Conservation (phyloP, 2,329 filamentous ascomycete genomes). For the Diaporthe vaccinii region DNA sequence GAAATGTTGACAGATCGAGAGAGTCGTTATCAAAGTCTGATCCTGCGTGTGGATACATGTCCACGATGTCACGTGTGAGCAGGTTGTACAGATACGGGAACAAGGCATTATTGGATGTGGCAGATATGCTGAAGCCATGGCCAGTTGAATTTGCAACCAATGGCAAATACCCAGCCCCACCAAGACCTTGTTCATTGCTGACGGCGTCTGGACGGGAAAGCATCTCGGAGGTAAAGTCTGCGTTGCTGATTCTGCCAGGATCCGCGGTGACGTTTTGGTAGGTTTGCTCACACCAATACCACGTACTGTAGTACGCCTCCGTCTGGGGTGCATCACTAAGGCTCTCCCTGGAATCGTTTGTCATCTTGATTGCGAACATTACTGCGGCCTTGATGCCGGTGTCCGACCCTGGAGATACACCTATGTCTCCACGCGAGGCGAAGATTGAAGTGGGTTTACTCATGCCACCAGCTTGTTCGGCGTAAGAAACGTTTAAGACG, state of each 20-base stretch:
- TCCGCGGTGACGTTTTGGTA: conserved; percentile 36
- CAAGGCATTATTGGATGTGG: not conserved
- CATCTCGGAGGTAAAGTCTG: not conserved
- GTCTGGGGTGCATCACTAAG: not conserved
- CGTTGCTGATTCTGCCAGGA: not conserved
- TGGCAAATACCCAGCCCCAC: not conserved
- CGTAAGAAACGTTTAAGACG: not conserved
- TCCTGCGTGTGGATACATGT: conserved; percentile 5
- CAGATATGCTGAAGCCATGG: not conserved
- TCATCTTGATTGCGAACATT: not conserved
- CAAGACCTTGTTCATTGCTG: not conserved
- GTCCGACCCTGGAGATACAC: not conserved
- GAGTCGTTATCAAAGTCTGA: conserved; percentile 15
- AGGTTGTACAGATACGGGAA: not conserved
- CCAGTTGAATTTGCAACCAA: not conserved
- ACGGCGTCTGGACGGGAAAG: not conserved
- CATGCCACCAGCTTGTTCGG: not conserved
- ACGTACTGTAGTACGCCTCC: conserved; percentile 6
- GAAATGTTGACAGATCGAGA: conserved; percentile 4
- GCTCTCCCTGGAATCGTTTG: not conserved
- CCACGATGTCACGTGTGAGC: not conserved
- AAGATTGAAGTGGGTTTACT: not conserved
- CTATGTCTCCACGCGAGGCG: not conserved
- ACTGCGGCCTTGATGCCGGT: not conserved
- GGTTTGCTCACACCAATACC: conserved; percentile 36